Percentiles rank a stretch among this genome's conserved stretches.
Evolutionary conservation across 331 rosid species (phyloP).

Genomic region (Spiraea crenata): DNA sequence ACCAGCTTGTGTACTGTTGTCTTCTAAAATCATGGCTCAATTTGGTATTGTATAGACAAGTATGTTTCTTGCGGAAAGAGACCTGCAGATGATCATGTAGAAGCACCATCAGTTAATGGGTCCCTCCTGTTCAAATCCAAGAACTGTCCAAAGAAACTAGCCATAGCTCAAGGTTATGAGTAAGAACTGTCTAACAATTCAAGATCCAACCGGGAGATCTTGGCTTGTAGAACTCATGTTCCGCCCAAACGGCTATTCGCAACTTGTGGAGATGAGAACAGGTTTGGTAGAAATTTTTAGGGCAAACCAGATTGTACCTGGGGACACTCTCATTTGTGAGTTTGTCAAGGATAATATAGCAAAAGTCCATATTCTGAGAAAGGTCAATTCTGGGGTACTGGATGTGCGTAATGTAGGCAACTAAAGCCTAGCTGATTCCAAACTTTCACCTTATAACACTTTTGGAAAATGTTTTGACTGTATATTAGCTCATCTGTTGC

Average conservation of each 20-base stretch:
- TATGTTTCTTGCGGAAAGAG: not conserved
- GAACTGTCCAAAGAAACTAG: not conserved
- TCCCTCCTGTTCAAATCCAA: constrained; percentile 1
- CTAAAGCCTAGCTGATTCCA: not conserved
- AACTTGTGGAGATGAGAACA: not conserved
- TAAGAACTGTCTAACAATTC: not conserved
- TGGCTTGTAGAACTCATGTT: not conserved
- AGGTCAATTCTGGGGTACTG: too few relatives aligned
- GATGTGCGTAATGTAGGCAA: not conserved
- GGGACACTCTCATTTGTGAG: not conserved
- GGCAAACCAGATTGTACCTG: not conserved
- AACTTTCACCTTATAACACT: too few relatives aligned
- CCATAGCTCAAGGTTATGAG: not conserved
- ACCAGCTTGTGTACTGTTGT: too few relatives aligned
- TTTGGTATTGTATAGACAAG: not conserved
- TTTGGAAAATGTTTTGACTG: not conserved
- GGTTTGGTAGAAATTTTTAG: not conserved
- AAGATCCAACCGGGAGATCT: not conserved
- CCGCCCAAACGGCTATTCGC: too few relatives aligned
- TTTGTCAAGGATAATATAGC: too few relatives aligned
- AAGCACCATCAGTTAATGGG: not conserved
- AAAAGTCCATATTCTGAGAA: too few relatives aligned
- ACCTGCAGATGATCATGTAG: not conserved
- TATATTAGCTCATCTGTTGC: too few relatives aligned
- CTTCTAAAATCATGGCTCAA: not conserved